Evolutionary conservation across 2,329 filamentous ascomycete genomes (phyloP).

Genomic region (Aureobasidium leucospermi): DNA sequence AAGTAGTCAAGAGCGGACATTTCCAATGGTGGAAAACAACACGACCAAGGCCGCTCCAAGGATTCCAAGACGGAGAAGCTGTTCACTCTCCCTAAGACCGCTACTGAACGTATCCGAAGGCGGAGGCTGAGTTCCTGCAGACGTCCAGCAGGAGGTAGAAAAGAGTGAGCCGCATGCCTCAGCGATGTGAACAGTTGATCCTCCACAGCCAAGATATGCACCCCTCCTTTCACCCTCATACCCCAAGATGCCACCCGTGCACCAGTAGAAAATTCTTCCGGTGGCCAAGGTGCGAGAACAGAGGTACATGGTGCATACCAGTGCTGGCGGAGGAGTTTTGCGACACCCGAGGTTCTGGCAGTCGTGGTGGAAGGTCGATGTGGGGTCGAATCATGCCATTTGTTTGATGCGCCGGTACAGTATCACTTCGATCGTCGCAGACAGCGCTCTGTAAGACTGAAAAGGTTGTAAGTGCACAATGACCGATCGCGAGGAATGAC

Average conservation of each 20-base stretch:
- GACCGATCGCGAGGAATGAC: too few species aligned
- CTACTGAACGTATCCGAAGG: neutral
- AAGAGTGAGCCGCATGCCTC: too few species aligned
- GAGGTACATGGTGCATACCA: too few species aligned
- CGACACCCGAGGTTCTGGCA: too few species aligned
- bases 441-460: fast-evolving
- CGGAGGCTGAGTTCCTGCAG: neutral
- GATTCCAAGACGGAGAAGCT: neutral
- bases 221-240: neutral
- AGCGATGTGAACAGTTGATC: neutral
- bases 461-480: too few species aligned
- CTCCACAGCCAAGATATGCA: neutral
- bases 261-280: neutral
- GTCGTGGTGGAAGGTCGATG: too few species aligned
- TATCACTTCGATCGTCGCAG: too few species aligned
- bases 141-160: neutral
- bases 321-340: too few species aligned
- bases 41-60: neutral
- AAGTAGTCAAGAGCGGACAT: too few species aligned
- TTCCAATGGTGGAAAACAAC: neutral
- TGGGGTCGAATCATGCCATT: too few species aligned
- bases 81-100: neutral
- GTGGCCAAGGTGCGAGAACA: too few species aligned
- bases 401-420: too few species aligned
- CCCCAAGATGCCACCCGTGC: neutral